Base-by-base conservation (phyloP, 148 eudicot genomes). In the Amaranthus cruentus region DNA sequence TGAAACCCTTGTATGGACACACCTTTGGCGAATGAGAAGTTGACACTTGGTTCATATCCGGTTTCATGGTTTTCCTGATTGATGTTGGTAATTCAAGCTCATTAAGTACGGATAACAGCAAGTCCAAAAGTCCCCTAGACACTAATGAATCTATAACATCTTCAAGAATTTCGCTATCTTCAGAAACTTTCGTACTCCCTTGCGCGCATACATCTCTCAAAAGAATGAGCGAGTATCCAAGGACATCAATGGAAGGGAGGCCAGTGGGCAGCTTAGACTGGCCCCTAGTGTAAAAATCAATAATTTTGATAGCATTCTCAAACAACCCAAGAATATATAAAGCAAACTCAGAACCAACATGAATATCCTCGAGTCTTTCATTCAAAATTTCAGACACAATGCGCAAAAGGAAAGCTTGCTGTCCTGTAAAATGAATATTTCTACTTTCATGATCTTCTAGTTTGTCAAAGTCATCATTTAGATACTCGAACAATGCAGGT, bases 1-100 rank as follows among this genome's bases (percentile, higher is more conserved):
- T 81, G 60, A 88, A 94, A 12, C 98, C 98, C 87, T 81, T 84
- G 81, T 89, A 91, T 42, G 91, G 97, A 58, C 97, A 91, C 38
- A 65, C 74, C 77, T 87, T 88, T 14, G 69, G 71, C 12, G 83
- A 42, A 48, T 47, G 44, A 69, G 81, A 70, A 13, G 74, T 69
- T 69, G 69, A 56, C 43, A 50, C 78, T 73, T 73, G 63, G 13
- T 48, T 60, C 76, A 80, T 83, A 13, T 50, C 81, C 15, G 75
- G 86, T 55, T 74, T 78, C 76, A 75, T 79, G 78, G 90, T 81
- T 83, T 81, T 94, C 79, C 84, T 88, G 66, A 94, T 83, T 15
- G 82, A 81, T 63, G 91, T 76, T 11, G 97, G 93, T 73, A 92
- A 93, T 86, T 88, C 98, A 51, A 91, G 88, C 48, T 87, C 88